Conservation (phyloP, 176 grass and related monocot genomes). For the Aegilops tauschii region DNA sequence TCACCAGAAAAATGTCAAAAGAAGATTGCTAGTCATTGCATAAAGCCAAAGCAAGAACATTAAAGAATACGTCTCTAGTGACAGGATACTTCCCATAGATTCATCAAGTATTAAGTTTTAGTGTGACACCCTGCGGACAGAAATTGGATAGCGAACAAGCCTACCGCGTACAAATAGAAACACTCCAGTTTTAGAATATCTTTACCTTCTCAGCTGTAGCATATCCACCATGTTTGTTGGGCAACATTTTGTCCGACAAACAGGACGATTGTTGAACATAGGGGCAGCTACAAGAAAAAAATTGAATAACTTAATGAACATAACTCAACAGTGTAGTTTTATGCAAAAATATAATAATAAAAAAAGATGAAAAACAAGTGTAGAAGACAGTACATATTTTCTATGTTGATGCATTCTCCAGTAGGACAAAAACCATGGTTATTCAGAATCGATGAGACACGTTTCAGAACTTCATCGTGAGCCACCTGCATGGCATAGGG, state of each 20-base stretch:
- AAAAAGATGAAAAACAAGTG: background rate
- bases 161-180: background rate
- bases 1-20: background rate
- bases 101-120: background rate
- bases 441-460: conserved; percentile 11
- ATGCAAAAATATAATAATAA: background rate
- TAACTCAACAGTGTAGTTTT: background rate
- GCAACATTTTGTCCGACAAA: background rate
- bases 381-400: background rate
- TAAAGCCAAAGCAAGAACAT: background rate
- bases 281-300: background rate
- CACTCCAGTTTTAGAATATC: background rate
- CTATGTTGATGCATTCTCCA: background rate
- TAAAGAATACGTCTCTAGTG: background rate
- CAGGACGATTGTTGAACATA: background rate
- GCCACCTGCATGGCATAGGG: background rate
- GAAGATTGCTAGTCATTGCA: background rate
- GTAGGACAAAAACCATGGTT: conserved; percentile 2
- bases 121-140: background rate
- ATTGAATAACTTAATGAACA: background rate
- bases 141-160: conserved; percentile 1
- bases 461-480: background rate
- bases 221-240: background rate
- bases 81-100: background rate
- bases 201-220: background rate